Evolutionary conservation across 2,329 filamentous ascomycete genomes (phyloP), one percentile per base, ranked within the genome.

Genomic region (Trichoderma sp.): DNA sequence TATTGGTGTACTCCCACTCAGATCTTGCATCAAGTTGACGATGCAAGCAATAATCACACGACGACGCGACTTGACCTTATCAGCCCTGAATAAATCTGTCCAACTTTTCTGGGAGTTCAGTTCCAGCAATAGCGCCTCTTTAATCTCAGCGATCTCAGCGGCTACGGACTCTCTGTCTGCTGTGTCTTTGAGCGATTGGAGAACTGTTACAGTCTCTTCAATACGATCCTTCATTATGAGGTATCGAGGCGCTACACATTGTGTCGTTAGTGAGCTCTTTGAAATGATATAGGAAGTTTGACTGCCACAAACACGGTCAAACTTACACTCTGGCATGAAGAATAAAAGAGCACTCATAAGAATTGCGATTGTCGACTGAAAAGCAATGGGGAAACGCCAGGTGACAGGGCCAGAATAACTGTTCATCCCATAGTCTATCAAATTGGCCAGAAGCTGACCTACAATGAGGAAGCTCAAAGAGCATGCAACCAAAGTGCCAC

Each of bases 361-460:
- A 58, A 66, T 37, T 18, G 63, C 63, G 21, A 82, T 72, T 34
- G 82, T 74, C 16, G 76, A 52, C n/a, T 66, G 63, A 34, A 66
- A 66, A 11, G 82, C 71, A 71, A 83, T 83, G 4, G 79, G 76
- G 0, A 81, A 83, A 78, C 14, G 74, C 82, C 55, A 82, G 11
- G 63, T 58, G 39, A 66, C 63, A 3, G 63, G 63, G 13, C 63
- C 63, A 34, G 63, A 28, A 37, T 66, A 66, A 11, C 37, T 58
- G 8, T 66, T 66, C 63, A 66, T 66, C 39, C 63, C 54, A n/a
- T 66, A 83, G 60, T 83, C 80, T 68, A 83, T 80, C 81, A 82
- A 84, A 70, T 83, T 83, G 1, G 80, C 78, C 32, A 83, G 71
- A 60, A 81, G 78, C 60, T 83, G 82, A 2, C 80, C 82, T 18